Evolutionary conservation across 495 filamentous ascomycete genomes (phyloP).

Genomic region (Extremus antarcticus): DNA sequence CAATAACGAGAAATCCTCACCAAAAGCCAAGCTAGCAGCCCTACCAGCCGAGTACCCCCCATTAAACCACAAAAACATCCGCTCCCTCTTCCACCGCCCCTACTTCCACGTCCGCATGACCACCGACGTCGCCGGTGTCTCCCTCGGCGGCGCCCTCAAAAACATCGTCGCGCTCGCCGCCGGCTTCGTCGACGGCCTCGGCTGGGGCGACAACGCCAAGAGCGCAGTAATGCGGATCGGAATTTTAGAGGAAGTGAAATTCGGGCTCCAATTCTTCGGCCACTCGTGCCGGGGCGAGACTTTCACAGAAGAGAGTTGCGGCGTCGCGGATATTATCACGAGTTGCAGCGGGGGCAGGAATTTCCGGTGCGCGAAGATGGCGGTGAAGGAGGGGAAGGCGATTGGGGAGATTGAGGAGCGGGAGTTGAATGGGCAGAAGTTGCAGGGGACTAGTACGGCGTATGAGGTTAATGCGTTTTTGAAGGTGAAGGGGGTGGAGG

Average conservation of each 20-base stretch:
- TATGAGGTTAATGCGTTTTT: conserved; percentile 83
- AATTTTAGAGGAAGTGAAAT: conserved; percentile 87
- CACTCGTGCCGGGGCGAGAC: conserved; percentile 66
- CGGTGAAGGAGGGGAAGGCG: conserved; percentile 62
- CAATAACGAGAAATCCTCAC: conserved; percentile 30
- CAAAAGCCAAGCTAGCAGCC: conserved; percentile 45
- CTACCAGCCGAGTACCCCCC: conserved; percentile 71
- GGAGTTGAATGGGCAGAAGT: conserved; percentile 92
- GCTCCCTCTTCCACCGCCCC: conserved; percentile 82
- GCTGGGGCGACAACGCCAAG: conserved; percentile 97
- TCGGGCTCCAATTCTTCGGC: conserved; percentile 84
- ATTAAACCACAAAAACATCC: conserved; percentile 66
- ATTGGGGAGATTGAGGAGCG: conserved; percentile 79
- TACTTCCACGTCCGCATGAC: conserved; percentile 96
- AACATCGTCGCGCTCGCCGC: conserved; percentile 94
- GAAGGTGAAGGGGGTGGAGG: conserved; percentile 60
- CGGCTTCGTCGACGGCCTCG: conserved; percentile 88
- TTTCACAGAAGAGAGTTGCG: conserved; percentile 92
- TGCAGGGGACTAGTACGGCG: conserved; percentile 88
- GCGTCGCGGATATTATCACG: conserved; percentile 93
- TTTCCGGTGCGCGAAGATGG: conserved; percentile 84
- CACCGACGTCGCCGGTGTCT: conserved; percentile 87
- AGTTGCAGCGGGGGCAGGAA: conserved; percentile 86
- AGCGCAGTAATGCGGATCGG: conserved; percentile 94
- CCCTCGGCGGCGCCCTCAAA: conserved; percentile 89